These are phyloP conservation scores for Solanum megistacrolobum DNA, from an alignment of 257 asterid genomes.

Conservation along the genomic window DNA sequence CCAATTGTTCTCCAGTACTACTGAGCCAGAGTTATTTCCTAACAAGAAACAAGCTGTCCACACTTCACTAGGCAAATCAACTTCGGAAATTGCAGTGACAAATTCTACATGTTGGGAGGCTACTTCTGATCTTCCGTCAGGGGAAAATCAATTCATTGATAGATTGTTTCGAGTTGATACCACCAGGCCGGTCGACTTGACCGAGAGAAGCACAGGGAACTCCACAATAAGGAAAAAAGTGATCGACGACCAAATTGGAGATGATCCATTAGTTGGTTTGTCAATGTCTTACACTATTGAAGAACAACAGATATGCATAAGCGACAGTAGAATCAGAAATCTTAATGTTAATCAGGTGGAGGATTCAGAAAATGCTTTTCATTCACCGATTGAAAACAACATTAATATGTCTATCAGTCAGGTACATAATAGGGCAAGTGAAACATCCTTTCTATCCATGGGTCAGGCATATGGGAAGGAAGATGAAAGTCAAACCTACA, in stretches of 20 bases:
- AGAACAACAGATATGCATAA: slow-evolving; percentile 39
- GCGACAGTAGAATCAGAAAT: slow-evolving; percentile 54
- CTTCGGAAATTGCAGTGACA: slow-evolving; percentile 29
- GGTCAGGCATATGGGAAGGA: slow-evolving; percentile 50
- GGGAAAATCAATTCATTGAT: slow-evolving; percentile 51
- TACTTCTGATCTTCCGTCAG: slow-evolving; percentile 45
- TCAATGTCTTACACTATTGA: slow-evolving; percentile 63
- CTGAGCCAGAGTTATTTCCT: slow-evolving; percentile 55
- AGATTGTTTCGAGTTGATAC: slow-evolving; percentile 54
- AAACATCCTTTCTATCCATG: slow-evolving; percentile 36
- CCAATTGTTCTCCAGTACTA: slow-evolving; percentile 50
- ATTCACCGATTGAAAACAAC: slow-evolving; percentile 29
- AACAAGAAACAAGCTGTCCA: slow-evolving; percentile 63
- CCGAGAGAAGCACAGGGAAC: slow-evolving; percentile 29
- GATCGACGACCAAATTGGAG: slow-evolving; percentile 31
- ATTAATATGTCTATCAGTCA: slow-evolving; percentile 41
- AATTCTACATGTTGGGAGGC: slow-evolving; percentile 57
- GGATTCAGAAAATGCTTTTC: slow-evolving; percentile 42
- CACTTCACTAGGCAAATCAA: slow-evolving; percentile 33
- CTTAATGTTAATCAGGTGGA: slow-evolving; percentile 65
- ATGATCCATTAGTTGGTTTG: slow-evolving; percentile 55
- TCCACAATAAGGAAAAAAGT: slow-evolving; percentile 22
- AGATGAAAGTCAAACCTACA: slow-evolving; percentile 42
- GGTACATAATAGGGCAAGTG: slow-evolving; percentile 36
- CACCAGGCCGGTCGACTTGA: slow-evolving; percentile 18